These are phyloP conservation scores for Stephanodiscus triporus DNA, from an alignment of 108 stramenopile genomes.

Conservation along the genomic window DNA sequence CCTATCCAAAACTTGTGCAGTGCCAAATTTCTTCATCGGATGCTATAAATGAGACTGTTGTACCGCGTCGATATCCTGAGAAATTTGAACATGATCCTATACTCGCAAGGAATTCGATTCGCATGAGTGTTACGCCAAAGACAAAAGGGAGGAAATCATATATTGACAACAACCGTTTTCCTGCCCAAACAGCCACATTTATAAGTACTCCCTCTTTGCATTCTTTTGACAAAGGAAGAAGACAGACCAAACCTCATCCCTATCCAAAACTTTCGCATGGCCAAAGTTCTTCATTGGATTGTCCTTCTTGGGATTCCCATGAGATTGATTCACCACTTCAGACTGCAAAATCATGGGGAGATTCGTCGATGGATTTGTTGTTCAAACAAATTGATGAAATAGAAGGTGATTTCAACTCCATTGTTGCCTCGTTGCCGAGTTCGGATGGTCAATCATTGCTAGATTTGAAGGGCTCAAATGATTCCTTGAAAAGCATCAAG, in stretches of 20 bases:
- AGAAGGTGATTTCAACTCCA: slow-evolving; percentile 48
- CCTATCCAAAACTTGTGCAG: no score
- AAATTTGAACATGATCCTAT: neutral
- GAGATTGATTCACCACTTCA: slow-evolving; percentile 39
- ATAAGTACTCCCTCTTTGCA: neutral
- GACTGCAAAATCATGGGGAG: slow-evolving; percentile 29
- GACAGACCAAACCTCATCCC: neutral
- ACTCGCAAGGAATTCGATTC: neutral
- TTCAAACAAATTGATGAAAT: slow-evolving; percentile 48
- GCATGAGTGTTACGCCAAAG: slow-evolving; percentile 4
- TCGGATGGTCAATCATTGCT: slow-evolving; percentile 15
- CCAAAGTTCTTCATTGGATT: neutral
- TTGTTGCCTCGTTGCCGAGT: slow-evolving; percentile 40
- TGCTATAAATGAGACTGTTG: no score
- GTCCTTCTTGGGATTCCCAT: slow-evolving; percentile 43
- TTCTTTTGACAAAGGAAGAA: slow-evolving; percentile 3
- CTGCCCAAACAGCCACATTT: neutral
- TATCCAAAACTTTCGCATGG: neutral
- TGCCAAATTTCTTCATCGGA: no score
- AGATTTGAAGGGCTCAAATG: slow-evolving; percentile 11
- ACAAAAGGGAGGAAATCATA: neutral
- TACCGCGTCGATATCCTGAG: neutral
- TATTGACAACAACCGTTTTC: neutral
- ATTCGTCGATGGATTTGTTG: slow-evolving; percentile 43
- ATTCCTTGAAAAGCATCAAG: slow-evolving; percentile 18